Evolutionary conservation across 1,284 basidiomycete genomes (phyloP), one percentile per base, ranked within the genome.

Genomic region (Ustilago curta): DNA sequence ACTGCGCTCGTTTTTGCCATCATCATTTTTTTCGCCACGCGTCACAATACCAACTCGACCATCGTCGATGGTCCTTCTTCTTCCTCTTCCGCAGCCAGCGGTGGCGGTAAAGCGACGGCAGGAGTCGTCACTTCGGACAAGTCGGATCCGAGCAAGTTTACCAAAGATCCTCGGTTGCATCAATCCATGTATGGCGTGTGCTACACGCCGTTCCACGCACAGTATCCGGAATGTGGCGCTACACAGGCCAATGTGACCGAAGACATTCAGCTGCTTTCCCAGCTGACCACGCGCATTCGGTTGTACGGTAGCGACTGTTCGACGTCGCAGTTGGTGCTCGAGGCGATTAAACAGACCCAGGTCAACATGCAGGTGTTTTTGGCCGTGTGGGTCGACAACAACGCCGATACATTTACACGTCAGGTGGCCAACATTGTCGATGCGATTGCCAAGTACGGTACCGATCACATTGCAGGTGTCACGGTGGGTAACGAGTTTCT

Each of bases 261-360:
- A 39, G 87, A 88, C 70, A 85, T 88, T 12, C 80, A 84, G 35
- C 89, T 86, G 3, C 59, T 87, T 4, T 83, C 83, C 8, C 86
- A 86, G 54, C 62, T 86, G 11, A 86, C 85, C 6, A 80, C 76
- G 7, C 60, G 83, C 0, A 55, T 85, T 27, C 66, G 84, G 11
- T 57, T 83, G 39, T 84, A 83, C 70, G 84, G 84, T 9, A 70
- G 83, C 86, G 89, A 89, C 69, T 90, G 89, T 79, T 87, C 88
- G 72, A 86, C 87, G 43, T 87, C 88, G 3, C 85, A 86, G 14
- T 76, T 88, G 23, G 87, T 89, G 2, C 88, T 94, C 39, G 90
- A 93, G 75, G 93, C 92, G 0, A 93, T 99, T 83, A 88, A 91
- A 81, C 90, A 91, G 79, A 96, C 94, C 52, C 93, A 96, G 85